Percentiles rank a stretch among this genome's conserved stretches.
Evolutionary conservation across 371 early-diverging fungal genomes (phyloP).

Genomic region (Mucor lusitanicus): DNA sequence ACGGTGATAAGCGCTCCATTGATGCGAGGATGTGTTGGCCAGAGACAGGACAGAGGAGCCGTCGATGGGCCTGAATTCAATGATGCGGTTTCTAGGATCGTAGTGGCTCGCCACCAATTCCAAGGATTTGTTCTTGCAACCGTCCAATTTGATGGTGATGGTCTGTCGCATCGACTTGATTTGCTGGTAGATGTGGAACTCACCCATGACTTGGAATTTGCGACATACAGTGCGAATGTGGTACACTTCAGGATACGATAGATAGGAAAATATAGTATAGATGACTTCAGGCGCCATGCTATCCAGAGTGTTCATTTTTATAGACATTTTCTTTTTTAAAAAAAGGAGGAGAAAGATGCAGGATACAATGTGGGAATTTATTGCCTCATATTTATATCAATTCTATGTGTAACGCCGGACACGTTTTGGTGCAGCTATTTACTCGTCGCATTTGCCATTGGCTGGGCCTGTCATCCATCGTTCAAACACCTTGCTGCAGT

Average conservation of each 20-base stretch:
- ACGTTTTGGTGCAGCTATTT: not conserved
- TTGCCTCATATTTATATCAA: not conserved
- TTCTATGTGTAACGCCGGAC: not conserved
- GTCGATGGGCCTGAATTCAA: conserved; percentile 37
- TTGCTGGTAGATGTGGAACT: conserved; percentile 35
- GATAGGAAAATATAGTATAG: conserved; percentile 32
- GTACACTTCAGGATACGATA: conserved; percentile 39
- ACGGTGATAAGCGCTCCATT: conserved; percentile 29
- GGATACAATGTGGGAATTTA: conserved; percentile 21
- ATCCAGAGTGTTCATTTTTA: not conserved
- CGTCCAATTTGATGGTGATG: conserved; percentile 34
- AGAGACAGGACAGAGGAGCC: conserved; percentile 1
- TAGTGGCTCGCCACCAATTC: conserved; percentile 27
- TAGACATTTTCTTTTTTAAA: not conserved
- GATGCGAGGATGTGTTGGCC: not conserved
- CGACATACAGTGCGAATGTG: conserved; percentile 31
- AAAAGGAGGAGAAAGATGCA: conserved; percentile 7
- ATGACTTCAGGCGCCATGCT: conserved; percentile 41
- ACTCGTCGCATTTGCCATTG: conserved; percentile 74
- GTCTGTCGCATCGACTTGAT: conserved; percentile 22
- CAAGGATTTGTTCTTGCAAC: conserved; percentile 13
- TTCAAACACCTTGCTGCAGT: conserved; percentile 92
- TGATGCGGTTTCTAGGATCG: conserved; percentile 34
- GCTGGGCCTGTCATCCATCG: conserved; percentile 90
- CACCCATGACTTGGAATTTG: conserved; percentile 27